Evolutionary conservation across 176 grass and related monocot genomes (phyloP).

Genomic region (Ampelocalamus luodianensis): DNA sequence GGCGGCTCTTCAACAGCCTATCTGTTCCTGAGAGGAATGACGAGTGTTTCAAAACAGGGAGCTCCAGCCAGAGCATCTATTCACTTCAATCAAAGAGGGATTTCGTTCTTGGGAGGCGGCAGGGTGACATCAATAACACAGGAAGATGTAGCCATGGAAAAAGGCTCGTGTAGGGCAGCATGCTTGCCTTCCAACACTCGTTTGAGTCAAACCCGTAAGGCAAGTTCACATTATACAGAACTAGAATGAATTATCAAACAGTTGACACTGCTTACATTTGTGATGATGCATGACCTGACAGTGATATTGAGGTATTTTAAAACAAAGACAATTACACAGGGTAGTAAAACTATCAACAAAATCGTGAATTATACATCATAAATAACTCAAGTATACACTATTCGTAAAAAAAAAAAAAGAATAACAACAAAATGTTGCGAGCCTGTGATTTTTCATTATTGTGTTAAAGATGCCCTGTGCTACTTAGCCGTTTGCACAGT

Average conservation of each 20-base stretch:
- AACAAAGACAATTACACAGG: not conserved
- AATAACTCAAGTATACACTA: conserved; percentile 18
- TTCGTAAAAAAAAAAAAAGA: conserved; percentile 25
- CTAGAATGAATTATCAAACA: not conserved
- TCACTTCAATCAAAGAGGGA: not conserved
- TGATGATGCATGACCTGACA: not conserved
- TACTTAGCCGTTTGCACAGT: not conserved
- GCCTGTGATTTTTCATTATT: conserved; percentile 15
- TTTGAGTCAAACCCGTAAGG: not conserved
- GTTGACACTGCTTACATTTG: not conserved
- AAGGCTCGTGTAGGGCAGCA: not conserved
- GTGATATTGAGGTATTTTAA: not conserved
- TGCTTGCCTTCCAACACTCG: not conserved
- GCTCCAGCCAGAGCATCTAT: not conserved
- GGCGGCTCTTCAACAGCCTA: too few species aligned
- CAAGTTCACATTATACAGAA: not conserved
- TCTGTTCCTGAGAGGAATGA: not conserved
- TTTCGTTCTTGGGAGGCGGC: not conserved
- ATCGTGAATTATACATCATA: conserved; percentile 31
- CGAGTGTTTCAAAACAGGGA: not conserved
- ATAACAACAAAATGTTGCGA: not conserved
- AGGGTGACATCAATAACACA: not conserved
- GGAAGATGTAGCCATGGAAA: not conserved
- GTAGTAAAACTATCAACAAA: conserved; percentile 1
- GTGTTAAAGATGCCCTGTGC: conserved; percentile 38